Percentiles rank a stretch among this genome's conserved stretches.
phyloP scores from a whole-genome alignment of 495 filamentous ascomycete species.

The Neurospora pannonica region DNA sequence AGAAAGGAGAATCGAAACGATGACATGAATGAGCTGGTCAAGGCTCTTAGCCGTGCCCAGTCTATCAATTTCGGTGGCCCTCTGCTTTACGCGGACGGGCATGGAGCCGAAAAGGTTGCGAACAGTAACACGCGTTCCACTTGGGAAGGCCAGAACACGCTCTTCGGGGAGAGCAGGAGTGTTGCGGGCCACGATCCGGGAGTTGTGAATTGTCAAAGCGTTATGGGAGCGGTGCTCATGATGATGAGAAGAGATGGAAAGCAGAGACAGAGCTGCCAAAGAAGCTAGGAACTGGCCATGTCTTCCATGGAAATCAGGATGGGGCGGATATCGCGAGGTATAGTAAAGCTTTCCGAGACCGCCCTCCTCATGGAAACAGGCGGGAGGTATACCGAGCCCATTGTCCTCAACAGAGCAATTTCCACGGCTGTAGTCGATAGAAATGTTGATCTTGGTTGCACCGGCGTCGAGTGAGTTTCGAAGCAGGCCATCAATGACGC shows the following conservation, averaged over 20 bases:
- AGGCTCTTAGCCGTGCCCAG: conserved; percentile 43
- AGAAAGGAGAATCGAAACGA: conserved; percentile 58
- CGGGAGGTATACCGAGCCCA: conserved; percentile 66
- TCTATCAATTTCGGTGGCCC: conserved; percentile 52
- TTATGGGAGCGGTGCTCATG: conserved; percentile 52
- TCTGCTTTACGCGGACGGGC: conserved; percentile 89
- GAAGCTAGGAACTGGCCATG: conserved; percentile 72
- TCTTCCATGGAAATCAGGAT: conserved; percentile 49
- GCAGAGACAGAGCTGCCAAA: conserved; percentile 62
- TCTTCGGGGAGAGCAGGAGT: conserved; percentile 55
- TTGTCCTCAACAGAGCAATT: conserved; percentile 82
- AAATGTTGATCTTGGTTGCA: conserved; percentile 60
- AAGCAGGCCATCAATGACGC: conserved; percentile 63
- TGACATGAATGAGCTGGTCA: conserved; percentile 49
- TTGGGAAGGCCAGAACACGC: conserved; percentile 41
- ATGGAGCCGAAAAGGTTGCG: conserved; percentile 90
- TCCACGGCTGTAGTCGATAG: conserved; percentile 66
- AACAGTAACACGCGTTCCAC: conserved; percentile 74
- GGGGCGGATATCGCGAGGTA: conserved; percentile 61
- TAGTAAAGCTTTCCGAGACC: conserved; percentile 68
- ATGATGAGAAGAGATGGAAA: conserved; percentile 75
- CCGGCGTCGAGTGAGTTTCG: conserved; percentile 81
- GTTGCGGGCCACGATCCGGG: conserved; percentile 57
- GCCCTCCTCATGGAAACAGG: conserved; percentile 60
- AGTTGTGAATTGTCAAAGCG: conserved; percentile 60